Percentiles rank a stretch among this genome's conserved stretches.
Conservation (phyloP, 768 basidiomycete species). For the Filobasidium floriforme region DNA sequence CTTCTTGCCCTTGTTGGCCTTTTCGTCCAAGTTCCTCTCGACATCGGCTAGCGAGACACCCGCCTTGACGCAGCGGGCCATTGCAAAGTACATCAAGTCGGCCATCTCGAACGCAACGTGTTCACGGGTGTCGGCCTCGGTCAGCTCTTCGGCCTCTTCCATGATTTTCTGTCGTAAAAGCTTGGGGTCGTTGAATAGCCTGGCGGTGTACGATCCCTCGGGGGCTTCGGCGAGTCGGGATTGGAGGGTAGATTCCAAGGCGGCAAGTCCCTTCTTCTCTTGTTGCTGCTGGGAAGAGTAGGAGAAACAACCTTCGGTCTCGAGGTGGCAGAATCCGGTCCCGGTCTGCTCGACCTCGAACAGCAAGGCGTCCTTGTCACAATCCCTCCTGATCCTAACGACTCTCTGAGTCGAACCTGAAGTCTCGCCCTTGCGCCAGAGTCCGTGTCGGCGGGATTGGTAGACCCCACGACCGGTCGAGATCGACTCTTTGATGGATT, state of each 20-base stretch:
- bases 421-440: conserved; percentile 96
- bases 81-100: conserved; percentile 84
- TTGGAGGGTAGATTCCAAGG: conserved; percentile 69
- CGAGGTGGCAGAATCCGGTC: conserved; percentile 86
- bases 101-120: conserved; percentile 84
- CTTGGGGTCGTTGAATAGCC: conserved; percentile 71
- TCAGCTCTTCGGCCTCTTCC: conserved; percentile 98
- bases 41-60: conserved; percentile 79
- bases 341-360: conserved; percentile 81
- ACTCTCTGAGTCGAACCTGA: conserved; percentile 89
- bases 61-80: conserved; percentile 72
- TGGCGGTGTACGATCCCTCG: conserved; percentile 81
- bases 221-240: conserved; percentile 69
- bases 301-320: conserved; percentile 73
- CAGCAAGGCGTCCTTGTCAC: conserved; percentile 85
- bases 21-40: conserved; percentile 70
- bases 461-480: conserved; percentile 84
- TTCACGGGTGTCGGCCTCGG: conserved; percentile 63
- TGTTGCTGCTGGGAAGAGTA: not conserved
- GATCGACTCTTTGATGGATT: conserved; percentile 80
- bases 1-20: conserved; percentile 78
- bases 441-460: conserved; percentile 87
- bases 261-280: conserved; percentile 63
- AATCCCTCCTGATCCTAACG: conserved; percentile 72
- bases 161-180: conserved; percentile 89